Base-by-base conservation (phyloP, 768 basidiomycete genomes). In the Scleroderma citrinum region DNA sequence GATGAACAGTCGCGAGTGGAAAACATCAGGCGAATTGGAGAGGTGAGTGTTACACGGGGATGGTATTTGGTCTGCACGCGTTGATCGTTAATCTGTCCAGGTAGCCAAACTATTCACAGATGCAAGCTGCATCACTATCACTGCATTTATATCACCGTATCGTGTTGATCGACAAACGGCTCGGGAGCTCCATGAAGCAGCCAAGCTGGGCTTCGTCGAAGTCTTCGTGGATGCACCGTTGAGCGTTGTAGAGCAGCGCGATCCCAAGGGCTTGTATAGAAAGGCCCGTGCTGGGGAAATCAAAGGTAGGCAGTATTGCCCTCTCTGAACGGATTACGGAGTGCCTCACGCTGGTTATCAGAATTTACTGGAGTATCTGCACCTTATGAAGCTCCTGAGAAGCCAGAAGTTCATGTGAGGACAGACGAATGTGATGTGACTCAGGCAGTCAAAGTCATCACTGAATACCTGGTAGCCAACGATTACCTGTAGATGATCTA, bases 91-190 rank as follows among this genome's bases (percentile, higher is more conserved):
- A 7, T 34, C 39, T 17, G 14, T 6, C 44, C 59, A 95, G 92
- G 94, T 99, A 43, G 85, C 96, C 40, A 93, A 92, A 66, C 75
- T 98, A 36, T 96, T 99, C 67, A 82, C 93, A 17, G 89, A 94
- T 60, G 80, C 93, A 3, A 85, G 81, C 29, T 88, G 86, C 57
- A 77, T 96, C 56, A 76, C 88, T 16, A 76, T 97, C 63, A 95
- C 96, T 16, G 94, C 96, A 12, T 99, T 99, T 72, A 99, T 99
- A 68, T 98, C 96, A 1, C 96, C 96, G n/a, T 97, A 98, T 70
- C 76, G 80, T 43, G 78, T 82, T 13, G 95, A 99, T 73, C 83
- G 96, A 30, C 76, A 79, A 12, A 65, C 85, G 41, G 96, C 90
- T 19, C 82, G 96, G 38, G 73, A 83, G 50, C 75, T 98, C 24